Evolutionary conservation across 345 rosid genomes (phyloP).

Genomic region (Mallotus nudiflorus): DNA sequence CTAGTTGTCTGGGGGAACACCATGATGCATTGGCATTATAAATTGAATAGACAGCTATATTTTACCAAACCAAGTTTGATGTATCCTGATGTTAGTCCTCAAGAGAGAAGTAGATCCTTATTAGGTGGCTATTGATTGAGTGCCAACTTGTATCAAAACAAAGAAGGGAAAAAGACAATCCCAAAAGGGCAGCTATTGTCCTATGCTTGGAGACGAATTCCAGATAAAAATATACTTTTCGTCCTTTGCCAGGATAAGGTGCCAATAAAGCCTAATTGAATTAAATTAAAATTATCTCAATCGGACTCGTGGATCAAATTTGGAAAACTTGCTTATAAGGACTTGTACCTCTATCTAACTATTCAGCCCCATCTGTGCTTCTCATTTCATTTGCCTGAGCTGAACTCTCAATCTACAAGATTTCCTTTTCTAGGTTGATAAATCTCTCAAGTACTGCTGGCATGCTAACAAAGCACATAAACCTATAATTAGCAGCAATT

Average conservation of each 20-base stretch:
- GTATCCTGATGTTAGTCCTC: not conserved
- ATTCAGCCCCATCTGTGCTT: slow-evolving; percentile 26
- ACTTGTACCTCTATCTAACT: slow-evolving; percentile 46
- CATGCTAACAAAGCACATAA: slow-evolving; percentile 79
- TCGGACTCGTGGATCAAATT: too few relatives aligned
- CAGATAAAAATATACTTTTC: not conserved
- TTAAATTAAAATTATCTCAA: too few relatives aligned
- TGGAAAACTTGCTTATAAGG: slow-evolving; percentile 3
- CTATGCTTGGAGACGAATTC: not conserved
- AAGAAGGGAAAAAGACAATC: not conserved
- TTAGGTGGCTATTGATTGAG: not conserved
- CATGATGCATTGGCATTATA: too few relatives aligned
- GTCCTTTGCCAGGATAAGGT: not conserved
- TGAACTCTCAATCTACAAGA: slow-evolving; percentile 64
- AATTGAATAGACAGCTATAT: too few relatives aligned
- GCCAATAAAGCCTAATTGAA: not conserved
- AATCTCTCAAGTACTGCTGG: slow-evolving; percentile 93
- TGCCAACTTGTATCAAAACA: not conserved
- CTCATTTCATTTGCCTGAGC: slow-evolving; percentile 56
- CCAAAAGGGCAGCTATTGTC: not conserved
- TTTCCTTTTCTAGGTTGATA: slow-evolving; percentile 67
- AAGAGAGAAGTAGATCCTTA: not conserved
- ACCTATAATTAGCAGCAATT: slow-evolving; percentile 37
- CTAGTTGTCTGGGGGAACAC: not conserved
- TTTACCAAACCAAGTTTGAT: not conserved